Conservation (phyloP, 1,284 basidiomycete genomes). For the Omphalotus olearius region DNA sequence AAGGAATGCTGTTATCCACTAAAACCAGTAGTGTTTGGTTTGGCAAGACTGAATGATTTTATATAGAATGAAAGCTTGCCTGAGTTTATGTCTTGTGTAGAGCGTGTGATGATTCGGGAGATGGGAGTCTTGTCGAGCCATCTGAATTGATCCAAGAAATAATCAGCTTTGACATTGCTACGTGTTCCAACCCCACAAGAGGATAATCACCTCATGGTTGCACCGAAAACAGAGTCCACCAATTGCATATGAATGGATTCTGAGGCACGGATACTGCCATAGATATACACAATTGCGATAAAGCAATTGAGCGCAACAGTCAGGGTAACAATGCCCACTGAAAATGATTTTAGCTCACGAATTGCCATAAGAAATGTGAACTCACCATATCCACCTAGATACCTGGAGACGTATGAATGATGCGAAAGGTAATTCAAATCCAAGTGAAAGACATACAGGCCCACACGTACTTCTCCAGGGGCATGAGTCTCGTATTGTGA, state of each 20-base stretch:
- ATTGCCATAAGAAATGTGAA: too few species aligned
- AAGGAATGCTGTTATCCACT: too few species aligned
- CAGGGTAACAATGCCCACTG: conserved; percentile 6
- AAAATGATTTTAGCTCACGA: conserved; percentile 7
- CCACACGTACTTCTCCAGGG: conserved; percentile 24
- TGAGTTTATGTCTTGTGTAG: conserved; percentile 32
- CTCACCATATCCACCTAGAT: conserved; percentile 30
- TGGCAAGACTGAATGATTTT: not conserved
- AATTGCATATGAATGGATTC: conserved; percentile 52
- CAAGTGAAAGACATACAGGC: conserved; percentile 27
- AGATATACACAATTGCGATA: conserved; percentile 20
- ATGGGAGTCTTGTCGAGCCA: conserved; percentile 50
- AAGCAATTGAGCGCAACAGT: conserved; percentile 24
- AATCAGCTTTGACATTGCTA: not conserved
- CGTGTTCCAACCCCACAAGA: not conserved
- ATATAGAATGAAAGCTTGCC: conserved; percentile 3
- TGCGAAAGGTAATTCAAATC: not conserved
- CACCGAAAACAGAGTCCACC: conserved; percentile 50
- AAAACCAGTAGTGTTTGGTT: not conserved
- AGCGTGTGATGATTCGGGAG: conserved; percentile 46
- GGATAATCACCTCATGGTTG: conserved; percentile 39
- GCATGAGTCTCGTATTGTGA: conserved; percentile 35
- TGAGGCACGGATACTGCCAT: conserved; percentile 46
- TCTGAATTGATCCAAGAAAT: conserved; percentile 16
- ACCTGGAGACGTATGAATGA: conserved; percentile 19